Evolutionary conservation across 225 moss, liverwort and hornwort species (phyloP), one percentile per base, ranked within the genome.

Genomic region (Physcomitrellopsis africana): DNA sequence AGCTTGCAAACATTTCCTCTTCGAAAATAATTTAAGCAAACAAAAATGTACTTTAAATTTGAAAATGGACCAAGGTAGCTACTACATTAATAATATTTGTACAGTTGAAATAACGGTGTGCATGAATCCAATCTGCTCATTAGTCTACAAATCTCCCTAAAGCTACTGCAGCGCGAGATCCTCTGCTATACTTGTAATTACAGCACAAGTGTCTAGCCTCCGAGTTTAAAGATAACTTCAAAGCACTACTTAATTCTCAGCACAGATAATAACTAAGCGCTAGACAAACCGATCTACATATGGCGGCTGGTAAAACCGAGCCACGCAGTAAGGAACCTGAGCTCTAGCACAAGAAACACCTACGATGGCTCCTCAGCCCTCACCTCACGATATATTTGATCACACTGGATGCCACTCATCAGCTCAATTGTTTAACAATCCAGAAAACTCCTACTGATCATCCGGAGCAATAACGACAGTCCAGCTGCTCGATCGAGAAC

Each of bases 131-230:
- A 56, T 49, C 48, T 58, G 64, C 18, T 68, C 59, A 79, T 0
- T 10, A 41, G n/a, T 53, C 71, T 54, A 60, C 45, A 48, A 37
- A 63, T 37, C 70, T 72, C 37, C 57, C 29, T 63, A 15, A 27
- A 20, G 70, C 64, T 65, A 71, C 48, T 47, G 19, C 41, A 42
- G 13, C 51, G 32, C 8, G 8, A 63, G 32, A 32, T 60, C 37
- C 45, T 77, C 42, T 11, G 19, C 67, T 63, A 78, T 72, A 1
- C 43, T 10, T 52, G 15, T 52, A 23, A 76, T 51, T 61, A 60
- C 0, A 68, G 7, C 53, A 77, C 19, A 70, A 23, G 26, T 20
- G 15, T 49, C 16, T 58, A 73, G 20, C 11, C 51, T 64, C 15
- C 7, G 12, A 51, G 63, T 51, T 47, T 14, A 54, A 62, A 37